Evolutionary conservation across 768 basidiomycete genomes (phyloP).

Genomic region (Leccinum sublutescens): DNA sequence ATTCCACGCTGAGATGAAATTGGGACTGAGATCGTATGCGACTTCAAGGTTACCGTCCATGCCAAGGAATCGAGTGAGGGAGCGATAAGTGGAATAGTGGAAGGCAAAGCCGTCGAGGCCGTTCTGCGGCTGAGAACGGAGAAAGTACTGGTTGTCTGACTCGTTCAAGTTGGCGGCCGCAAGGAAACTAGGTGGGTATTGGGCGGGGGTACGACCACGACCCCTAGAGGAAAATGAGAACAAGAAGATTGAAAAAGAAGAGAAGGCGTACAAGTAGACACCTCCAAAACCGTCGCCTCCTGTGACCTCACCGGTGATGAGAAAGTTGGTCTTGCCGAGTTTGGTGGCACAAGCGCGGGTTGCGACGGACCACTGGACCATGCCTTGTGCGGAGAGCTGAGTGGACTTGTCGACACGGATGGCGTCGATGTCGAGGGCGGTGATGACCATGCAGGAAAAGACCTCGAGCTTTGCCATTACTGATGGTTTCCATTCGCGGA

Average conservation of each 20-base stretch:
- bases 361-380: slow-evolving; percentile 70
- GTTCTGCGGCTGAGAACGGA: slow-evolving; percentile 60
- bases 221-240: slow-evolving; percentile 47
- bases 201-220: slow-evolving; percentile 79
- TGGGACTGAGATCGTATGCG: slow-evolving; percentile 78
- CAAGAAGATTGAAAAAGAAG: not conserved
- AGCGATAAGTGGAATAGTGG: slow-evolving; percentile 92
- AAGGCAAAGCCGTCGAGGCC: slow-evolving; percentile 82
- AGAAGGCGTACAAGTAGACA: slow-evolving; percentile 66
- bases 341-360: slow-evolving; percentile 72
- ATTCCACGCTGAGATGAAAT: slow-evolving; percentile 91
- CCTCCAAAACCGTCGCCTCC: slow-evolving; percentile 91
- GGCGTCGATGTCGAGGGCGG: slow-evolving; percentile 86
- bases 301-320: slow-evolving; percentile 90
- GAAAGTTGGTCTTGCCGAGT: slow-evolving; percentile 82
- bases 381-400: slow-evolving; percentile 81
- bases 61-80: slow-evolving; percentile 82
- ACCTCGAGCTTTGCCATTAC: slow-evolving; percentile 76
- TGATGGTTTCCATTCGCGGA: slow-evolving; percentile 83
- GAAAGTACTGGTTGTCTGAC: slow-evolving; percentile 68
- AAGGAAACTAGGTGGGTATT: slow-evolving; percentile 65
- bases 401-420: slow-evolving; percentile 96
- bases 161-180: slow-evolving; percentile 66
- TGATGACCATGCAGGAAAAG: slow-evolving; percentile 86
- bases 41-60: slow-evolving; percentile 96